Percentiles rank a stretch among this genome's conserved stretches.
Evolutionary conservation across 139 green algal species (phyloP).

Genomic region (Spirogloea muscicola): DNA sequence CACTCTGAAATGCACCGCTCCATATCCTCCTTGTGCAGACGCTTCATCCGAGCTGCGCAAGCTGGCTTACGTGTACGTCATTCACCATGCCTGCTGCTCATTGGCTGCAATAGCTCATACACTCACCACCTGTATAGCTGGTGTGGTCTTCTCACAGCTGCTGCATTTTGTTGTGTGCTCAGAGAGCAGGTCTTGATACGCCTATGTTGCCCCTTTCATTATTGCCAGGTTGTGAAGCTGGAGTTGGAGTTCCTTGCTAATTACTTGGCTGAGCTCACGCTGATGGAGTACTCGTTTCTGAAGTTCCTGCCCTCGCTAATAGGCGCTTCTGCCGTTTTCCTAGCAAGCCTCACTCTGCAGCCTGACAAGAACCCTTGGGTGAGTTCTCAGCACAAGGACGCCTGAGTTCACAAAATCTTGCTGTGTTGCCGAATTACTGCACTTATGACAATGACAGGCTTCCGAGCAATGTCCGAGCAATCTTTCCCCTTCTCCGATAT

Average conservation of each 20-base stretch:
- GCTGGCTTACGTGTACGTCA: conserved; percentile 18
- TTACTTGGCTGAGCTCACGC: conserved; percentile 84
- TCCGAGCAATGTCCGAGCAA: neutral
- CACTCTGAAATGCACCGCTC: no score
- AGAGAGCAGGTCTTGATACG: no score
- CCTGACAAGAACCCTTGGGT: conserved; percentile 49
- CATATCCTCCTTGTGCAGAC: no score
- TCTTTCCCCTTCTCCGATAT: neutral
- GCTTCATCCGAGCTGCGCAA: conserved; percentile 54
- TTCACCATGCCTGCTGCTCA: no score
- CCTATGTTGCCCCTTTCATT: no score
- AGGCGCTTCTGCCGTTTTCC: conserved; percentile 71
- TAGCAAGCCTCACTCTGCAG: conserved; percentile 61
- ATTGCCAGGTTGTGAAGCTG: neutral
- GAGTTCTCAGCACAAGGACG: neutral
- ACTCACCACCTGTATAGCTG: no score
- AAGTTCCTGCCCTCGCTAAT: conserved; percentile 71
- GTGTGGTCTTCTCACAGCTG: no score
- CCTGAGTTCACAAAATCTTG: neutral
- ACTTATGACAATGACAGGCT: neutral
- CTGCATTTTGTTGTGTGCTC: no score
- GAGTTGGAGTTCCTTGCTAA: conserved; percentile 66
- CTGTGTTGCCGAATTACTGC: neutral
- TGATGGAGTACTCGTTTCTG: conserved; percentile 81
- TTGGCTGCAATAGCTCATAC: no score